Evolutionary conservation across 2,329 filamentous ascomycete species (phyloP).

Genomic region (Zasmidium cellare): DNA sequence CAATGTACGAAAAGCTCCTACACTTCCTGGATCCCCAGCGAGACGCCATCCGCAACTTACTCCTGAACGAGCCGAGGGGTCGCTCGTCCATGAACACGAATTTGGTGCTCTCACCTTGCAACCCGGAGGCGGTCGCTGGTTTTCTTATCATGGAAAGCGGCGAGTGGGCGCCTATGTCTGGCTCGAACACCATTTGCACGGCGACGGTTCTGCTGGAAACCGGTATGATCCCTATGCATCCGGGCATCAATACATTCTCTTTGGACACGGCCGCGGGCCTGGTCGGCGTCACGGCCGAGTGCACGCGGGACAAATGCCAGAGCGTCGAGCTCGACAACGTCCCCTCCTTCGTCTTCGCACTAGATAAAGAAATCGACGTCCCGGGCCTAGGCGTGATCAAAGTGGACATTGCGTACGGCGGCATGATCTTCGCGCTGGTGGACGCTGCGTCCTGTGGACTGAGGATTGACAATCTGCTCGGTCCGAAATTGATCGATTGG

Average conservation of each 20-base stretch:
- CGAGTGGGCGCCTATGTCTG: constrained; percentile 49
- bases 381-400: constrained; percentile 42
- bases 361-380: constrained; percentile 43
- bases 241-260: constrained; percentile 43
- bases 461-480: constrained; percentile 32
- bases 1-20: constrained; percentile 51
- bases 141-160: constrained; percentile 51
- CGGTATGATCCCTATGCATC: constrained; percentile 48
- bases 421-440: constrained; percentile 48
- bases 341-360: constrained; percentile 43
- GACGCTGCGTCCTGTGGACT: constrained; percentile 42
- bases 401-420: constrained; percentile 50
- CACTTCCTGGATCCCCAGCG: constrained; percentile 36
- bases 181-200: constrained; percentile 48
- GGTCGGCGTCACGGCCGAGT: constrained; percentile 43
- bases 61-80: constrained; percentile 51
- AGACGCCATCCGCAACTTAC: constrained; percentile 44
- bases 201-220: constrained; percentile 50
- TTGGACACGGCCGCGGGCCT: constrained; percentile 50
- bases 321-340: constrained; percentile 49
- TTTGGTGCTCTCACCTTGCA: constrained; percentile 45
- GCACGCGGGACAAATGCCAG: constrained; percentile 46
- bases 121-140: constrained; percentile 46
- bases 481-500: constrained; percentile 41
- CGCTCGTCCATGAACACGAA: constrained; percentile 44